Conservation (phyloP, 1,284 basidiomycete genomes). For the Sporisorium scitamineum region DNA sequence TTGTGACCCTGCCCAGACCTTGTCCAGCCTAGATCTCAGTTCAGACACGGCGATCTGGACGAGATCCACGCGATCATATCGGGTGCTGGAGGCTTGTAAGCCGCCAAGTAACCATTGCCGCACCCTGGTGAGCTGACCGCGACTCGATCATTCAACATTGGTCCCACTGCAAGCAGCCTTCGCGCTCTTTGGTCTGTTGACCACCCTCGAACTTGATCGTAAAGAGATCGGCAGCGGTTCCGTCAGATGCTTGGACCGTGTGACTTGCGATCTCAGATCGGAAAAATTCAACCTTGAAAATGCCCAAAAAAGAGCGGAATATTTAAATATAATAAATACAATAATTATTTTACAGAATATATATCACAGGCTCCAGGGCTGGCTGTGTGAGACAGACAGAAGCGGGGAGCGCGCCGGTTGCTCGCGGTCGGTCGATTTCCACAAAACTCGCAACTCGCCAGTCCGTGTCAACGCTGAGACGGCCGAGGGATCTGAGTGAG, state of each 20-base stretch:
- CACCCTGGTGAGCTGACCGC: not conserved
- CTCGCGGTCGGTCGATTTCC: conserved; percentile 12
- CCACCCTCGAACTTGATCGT: not conserved
- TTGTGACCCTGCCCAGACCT: too few species aligned
- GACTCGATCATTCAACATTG: not conserved
- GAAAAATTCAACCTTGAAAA: conserved; percentile 3
- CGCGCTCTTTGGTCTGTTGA: not conserved
- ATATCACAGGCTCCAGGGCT: not conserved
- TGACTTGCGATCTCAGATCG: conserved; percentile 1
- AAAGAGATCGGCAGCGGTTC: not conserved
- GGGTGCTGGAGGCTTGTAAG: not conserved
- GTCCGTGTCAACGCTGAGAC: conserved; percentile 5
- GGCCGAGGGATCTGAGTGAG: too few species aligned
- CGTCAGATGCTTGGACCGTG: not conserved
- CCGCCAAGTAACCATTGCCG: not conserved
- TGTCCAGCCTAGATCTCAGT: too few species aligned
- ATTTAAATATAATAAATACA: not conserved
- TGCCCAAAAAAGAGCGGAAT: not conserved
- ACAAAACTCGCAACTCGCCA: too few species aligned
- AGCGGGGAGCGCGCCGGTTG: conserved; percentile 7
- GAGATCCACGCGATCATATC: not conserved
- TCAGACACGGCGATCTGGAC: too few species aligned
- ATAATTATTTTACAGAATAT: too few species aligned
- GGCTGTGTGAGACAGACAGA: not conserved
- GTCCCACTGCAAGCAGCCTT: too few species aligned